phyloP scores from a whole-genome alignment of 2,329 filamentous ascomycete genomes.

The Atkinsonella texensis region DNA sequence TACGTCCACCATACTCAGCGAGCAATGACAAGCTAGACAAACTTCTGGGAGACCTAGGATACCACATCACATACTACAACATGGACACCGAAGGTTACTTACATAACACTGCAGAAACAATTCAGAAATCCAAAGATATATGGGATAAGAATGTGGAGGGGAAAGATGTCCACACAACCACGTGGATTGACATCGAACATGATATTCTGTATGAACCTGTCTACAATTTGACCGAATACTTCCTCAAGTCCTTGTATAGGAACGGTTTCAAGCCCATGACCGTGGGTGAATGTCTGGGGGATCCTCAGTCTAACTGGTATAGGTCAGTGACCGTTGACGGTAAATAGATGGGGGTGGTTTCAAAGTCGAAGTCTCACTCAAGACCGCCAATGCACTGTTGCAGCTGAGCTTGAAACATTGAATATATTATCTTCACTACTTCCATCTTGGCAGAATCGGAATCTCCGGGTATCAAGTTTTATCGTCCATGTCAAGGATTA shows the following conservation, averaged over 20 bases:
- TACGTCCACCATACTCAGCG: slow-evolving; percentile 35
- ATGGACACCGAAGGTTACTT: slow-evolving; percentile 50
- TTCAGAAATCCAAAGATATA: slow-evolving; percentile 31
- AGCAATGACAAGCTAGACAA: slow-evolving; percentile 27
- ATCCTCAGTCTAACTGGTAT: slow-evolving; percentile 1
- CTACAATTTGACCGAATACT: slow-evolving; percentile 29
- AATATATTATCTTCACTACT: background rate
- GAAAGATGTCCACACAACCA: slow-evolving; percentile 11
- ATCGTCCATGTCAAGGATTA: too few species aligned
- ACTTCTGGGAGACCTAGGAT: slow-evolving; percentile 33
- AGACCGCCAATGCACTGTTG: background rate
- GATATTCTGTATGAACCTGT: slow-evolving; percentile 35
- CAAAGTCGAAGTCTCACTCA: background rate
- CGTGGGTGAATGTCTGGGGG: slow-evolving; percentile 13
- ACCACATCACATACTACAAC: slow-evolving; percentile 47
- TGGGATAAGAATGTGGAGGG: slow-evolving; percentile 26
- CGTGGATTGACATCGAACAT: slow-evolving; percentile 42
- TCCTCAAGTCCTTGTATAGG: slow-evolving; percentile 26
- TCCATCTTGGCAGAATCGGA: too few species aligned
- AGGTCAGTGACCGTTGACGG: background rate
- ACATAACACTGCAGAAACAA: slow-evolving; percentile 35
- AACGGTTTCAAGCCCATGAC: slow-evolving; percentile 35
- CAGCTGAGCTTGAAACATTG: background rate
- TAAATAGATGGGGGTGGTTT: background rate
- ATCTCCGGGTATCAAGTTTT: too few species aligned